phyloP scores from a whole-genome alignment of 2,329 filamentous ascomycete genomes.

The Lanzia echinophila region DNA sequence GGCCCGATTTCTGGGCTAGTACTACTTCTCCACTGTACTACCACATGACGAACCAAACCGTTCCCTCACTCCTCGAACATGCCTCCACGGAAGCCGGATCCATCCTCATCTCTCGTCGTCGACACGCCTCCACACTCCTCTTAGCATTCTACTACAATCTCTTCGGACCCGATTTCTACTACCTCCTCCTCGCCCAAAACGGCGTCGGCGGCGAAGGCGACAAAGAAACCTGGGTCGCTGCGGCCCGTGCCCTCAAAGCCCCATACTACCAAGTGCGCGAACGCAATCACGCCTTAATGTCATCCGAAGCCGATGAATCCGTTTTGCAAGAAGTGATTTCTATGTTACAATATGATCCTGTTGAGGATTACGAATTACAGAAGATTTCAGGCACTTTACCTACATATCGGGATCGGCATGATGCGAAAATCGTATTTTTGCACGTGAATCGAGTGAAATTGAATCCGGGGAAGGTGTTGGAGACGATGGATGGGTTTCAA shows the following conservation, averaged over 20 bases:
- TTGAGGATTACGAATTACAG: background rate
- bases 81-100: slow-evolving; percentile 9
- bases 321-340: background rate
- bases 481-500: background rate
- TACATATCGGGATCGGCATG: background rate
- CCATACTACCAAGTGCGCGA: slow-evolving; percentile 9
- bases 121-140: background rate
- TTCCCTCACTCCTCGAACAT: background rate
- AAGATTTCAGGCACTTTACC: background rate
- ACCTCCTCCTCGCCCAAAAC: slow-evolving; percentile 1
- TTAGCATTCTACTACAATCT: slow-evolving; percentile 11
- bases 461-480: background rate
- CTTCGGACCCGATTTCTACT: slow-evolving; percentile 7
- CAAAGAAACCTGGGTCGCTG: slow-evolving; percentile 9
- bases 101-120: slow-evolving; percentile 2
- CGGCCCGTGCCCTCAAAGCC: background rate
- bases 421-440: background rate
- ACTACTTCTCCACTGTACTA: slow-evolving; percentile 35
- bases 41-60: slow-evolving; percentile 27
- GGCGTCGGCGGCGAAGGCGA: slow-evolving; percentile 9
- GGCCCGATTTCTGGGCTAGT: slow-evolving; percentile 42
- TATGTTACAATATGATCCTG: slow-evolving; percentile 7
- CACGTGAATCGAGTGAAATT: slow-evolving; percentile 7
- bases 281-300: slow-evolving; percentile 1
- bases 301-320: background rate